These are phyloP conservation scores for Apiospora marii DNA, from an alignment of 2,329 filamentous ascomycete species.

Conservation along the genomic window DNA sequence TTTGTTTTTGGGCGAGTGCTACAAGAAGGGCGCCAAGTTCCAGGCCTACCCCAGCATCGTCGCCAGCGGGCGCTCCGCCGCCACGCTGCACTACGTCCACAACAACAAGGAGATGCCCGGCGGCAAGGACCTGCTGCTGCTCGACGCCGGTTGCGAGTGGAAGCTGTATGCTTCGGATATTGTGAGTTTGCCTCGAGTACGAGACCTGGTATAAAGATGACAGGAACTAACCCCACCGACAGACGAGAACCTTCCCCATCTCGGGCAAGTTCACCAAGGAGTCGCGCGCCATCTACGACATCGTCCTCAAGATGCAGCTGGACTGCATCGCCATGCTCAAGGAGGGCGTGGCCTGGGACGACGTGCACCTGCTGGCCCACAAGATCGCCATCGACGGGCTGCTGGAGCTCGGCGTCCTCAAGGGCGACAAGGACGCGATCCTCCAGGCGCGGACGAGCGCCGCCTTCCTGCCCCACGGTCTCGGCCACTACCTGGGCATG, in stretches of 20 bases:
- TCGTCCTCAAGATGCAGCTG: constrained; percentile 87
- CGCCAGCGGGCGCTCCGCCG: constrained; percentile 79
- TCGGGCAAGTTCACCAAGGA: constrained; percentile 74
- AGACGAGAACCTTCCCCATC: constrained; percentile 90
- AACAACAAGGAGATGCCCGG: constrained; percentile 73
- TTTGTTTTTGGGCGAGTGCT: constrained; percentile 78
- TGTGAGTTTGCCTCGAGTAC: constrained; percentile 47
- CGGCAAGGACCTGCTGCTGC: constrained; percentile 77
- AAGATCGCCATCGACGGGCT: constrained; percentile 83
- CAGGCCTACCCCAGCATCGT: constrained; percentile 91
- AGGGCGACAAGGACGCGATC: constrained; percentile 73
- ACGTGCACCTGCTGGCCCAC: constrained; percentile 82
- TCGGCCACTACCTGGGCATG: constrained; percentile 91
- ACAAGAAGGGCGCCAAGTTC: constrained; percentile 77
- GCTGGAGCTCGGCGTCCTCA: constrained; percentile 76
- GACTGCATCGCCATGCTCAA: constrained; percentile 77
- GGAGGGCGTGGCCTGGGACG: constrained; percentile 80
- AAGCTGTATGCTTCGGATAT: constrained; percentile 75
- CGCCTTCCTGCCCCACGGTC: constrained; percentile 90
- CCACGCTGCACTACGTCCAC: constrained; percentile 86
- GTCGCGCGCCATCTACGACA: constrained; percentile 77
- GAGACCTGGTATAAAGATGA: neutral
- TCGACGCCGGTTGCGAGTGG: constrained; percentile 86
- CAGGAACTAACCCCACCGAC: constrained; percentile 32
- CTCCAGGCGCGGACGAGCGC: constrained; percentile 80